Conservation (phyloP, 441 rosid species). For the Croton setiger region DNA sequence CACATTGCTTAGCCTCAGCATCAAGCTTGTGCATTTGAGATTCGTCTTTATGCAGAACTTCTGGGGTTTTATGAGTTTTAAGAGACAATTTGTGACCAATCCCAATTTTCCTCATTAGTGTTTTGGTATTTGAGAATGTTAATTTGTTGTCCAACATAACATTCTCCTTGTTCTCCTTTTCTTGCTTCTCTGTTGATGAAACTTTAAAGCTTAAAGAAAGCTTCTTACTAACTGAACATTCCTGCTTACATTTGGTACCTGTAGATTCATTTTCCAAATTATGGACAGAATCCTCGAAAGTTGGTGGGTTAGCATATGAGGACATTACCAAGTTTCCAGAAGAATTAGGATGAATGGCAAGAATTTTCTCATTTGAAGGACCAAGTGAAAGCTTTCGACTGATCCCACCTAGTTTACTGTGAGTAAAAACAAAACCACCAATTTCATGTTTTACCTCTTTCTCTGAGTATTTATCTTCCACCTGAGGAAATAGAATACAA, state of each 20-base stretch:
- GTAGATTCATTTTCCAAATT: conserved; percentile 13
- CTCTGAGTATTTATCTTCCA: conserved; percentile 30
- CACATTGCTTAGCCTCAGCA: conserved; percentile 22
- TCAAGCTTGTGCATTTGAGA: conserved; percentile 18
- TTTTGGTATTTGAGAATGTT: conserved; percentile 20
- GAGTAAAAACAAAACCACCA: conserved; percentile 22
- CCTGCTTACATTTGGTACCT: conserved; percentile 20
- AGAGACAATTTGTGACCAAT: conserved; percentile 25
- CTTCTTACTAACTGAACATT: conserved; percentile 29
- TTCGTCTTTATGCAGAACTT: conserved; percentile 11
- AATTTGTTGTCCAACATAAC: conserved; percentile 19
- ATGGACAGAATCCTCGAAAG: conserved; percentile 11
- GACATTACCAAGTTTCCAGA: conserved; percentile 3
- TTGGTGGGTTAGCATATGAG: conserved; percentile 8
- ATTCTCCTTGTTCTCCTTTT: conserved; percentile 33
- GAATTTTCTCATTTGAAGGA: conserved; percentile 19
- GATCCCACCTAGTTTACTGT: conserved; percentile 23
- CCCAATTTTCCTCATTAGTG: conserved; percentile 18
- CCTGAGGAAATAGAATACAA: conserved; percentile 25
- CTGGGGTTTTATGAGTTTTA: conserved; percentile 23
- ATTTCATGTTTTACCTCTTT: conserved; percentile 27
- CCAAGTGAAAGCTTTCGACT: conserved; percentile 41
- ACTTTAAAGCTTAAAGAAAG: conserved; percentile 44
- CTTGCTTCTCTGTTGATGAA: conserved; percentile 18
- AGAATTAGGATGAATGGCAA: conserved; percentile 4